Evolutionary conservation across 306 rosid genomes (phyloP).

Genomic region (Pyrus pyrifolia): DNA sequence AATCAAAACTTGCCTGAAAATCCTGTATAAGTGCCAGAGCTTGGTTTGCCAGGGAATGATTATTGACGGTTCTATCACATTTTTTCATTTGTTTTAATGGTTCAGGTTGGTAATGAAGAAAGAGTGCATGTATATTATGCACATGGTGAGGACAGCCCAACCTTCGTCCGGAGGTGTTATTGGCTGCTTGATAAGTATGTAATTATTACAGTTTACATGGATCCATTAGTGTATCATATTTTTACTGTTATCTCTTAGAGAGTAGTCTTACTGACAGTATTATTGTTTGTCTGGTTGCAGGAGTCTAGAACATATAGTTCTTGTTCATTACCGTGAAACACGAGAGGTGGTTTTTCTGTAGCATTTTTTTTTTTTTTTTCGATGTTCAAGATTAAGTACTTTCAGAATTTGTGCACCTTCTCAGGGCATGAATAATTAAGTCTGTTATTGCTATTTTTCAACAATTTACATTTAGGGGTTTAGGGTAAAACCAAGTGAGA

Average conservation of each 20-base stretch:
- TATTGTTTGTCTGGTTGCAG: constrained; percentile 48
- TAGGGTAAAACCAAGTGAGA: background rate
- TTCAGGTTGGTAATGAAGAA: constrained; percentile 93
- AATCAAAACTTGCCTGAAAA: background rate
- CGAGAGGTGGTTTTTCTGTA: constrained; percentile 56
- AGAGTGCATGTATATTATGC: constrained; percentile 98
- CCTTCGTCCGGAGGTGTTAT: constrained; percentile 90
- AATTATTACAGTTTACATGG: constrained; percentile 11
- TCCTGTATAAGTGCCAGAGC: background rate
- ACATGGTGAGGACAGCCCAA: constrained; percentile 71
- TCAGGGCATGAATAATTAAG: background rate
- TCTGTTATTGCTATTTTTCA: background rate
- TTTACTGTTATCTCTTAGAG: background rate
- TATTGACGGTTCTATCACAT: background rate
- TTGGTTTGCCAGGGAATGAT: background rate
- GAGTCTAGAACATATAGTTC: constrained; percentile 90
- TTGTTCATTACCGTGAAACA: constrained; percentile 96
- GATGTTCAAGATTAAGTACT: background rate
- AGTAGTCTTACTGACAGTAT: constrained; percentile 4
- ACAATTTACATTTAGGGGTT: background rate
- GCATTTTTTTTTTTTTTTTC: constrained; percentile 1
- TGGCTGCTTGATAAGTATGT: constrained; percentile 98
- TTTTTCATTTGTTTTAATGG: constrained; percentile 1
- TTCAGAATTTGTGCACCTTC: background rate
- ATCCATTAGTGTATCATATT: constrained; percentile 6